phyloP scores from a whole-genome alignment of 192 early-diverging fungal genomes.

The Linnemannia hyalina region DNA sequence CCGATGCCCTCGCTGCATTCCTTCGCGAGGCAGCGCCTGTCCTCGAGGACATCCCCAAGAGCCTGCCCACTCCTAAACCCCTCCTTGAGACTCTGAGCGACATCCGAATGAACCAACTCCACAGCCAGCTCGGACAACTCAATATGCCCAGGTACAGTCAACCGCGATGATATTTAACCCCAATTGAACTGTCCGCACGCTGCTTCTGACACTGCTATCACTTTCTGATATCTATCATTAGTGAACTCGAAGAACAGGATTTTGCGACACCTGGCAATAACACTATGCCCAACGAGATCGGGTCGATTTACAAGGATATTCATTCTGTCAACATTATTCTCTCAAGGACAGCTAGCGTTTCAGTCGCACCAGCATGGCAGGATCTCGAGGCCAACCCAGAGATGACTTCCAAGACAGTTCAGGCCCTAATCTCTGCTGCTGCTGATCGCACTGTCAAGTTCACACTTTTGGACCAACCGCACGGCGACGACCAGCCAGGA shows the following conservation, averaged over 20 bases:
- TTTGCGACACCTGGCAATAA: conserved; percentile 53
- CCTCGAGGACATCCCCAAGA: conserved; percentile 50
- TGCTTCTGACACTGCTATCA: conserved; percentile 1
- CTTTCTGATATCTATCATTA: background rate
- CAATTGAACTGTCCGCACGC: background rate
- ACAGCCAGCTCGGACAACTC: conserved; percentile 60
- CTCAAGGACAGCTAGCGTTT: conserved; percentile 50
- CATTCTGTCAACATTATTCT: conserved; percentile 74
- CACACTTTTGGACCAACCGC: conserved; percentile 57
- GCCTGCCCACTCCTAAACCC: conserved; percentile 52
- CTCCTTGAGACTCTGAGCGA: conserved; percentile 55
- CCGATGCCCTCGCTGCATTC: conserved; percentile 57
- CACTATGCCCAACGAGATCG: conserved; percentile 52
- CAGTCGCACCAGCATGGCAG: conserved; percentile 34
- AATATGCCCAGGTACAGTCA: conserved; percentile 40
- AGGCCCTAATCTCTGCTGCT: conserved; percentile 64
- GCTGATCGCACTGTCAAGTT: conserved; percentile 75
- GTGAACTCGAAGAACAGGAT: conserved; percentile 50
- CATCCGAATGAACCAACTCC: conserved; percentile 41
- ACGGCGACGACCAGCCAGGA: conserved; percentile 52
- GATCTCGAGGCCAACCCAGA: conserved; percentile 29
- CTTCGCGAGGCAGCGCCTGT: conserved; percentile 57
- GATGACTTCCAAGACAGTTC: conserved; percentile 34
- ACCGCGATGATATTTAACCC: background rate
- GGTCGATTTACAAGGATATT: conserved; percentile 52